Conservation (phyloP, 768 basidiomycete genomes). For the Nidularia pulvinata region DNA sequence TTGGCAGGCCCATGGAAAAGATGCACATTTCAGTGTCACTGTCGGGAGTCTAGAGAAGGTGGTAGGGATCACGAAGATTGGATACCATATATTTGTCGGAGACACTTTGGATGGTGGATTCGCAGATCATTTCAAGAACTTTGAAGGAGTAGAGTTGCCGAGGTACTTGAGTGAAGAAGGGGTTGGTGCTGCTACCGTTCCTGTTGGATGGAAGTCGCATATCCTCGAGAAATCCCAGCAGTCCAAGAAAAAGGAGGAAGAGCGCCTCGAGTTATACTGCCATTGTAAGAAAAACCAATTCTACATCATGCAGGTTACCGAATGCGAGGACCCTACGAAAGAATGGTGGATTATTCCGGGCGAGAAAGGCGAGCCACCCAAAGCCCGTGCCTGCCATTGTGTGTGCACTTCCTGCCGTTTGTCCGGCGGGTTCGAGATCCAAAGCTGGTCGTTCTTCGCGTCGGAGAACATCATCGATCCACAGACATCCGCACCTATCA, state of each 20-base stretch:
- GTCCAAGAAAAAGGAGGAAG: slow-evolving; percentile 12
- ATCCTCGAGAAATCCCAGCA: slow-evolving; percentile 11
- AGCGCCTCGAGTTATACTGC: neutral
- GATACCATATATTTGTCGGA: slow-evolving; percentile 19
- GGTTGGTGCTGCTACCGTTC: slow-evolving; percentile 12
- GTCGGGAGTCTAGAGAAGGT: slow-evolving; percentile 19
- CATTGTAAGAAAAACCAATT: neutral
- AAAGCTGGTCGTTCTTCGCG: neutral
- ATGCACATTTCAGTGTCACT: slow-evolving; percentile 17
- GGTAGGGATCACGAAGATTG: slow-evolving; percentile 17
- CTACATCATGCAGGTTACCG: neutral
- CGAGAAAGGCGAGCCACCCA: neutral
- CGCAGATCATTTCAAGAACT: slow-evolving; percentile 17
- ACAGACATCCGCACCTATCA: neutral
- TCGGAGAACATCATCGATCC: neutral
- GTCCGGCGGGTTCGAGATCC: neutral
- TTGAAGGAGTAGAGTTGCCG: slow-evolving; percentile 14
- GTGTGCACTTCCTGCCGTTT: neutral
- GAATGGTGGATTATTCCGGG: neutral
- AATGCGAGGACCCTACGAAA: neutral
- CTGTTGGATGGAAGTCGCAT: slow-evolving; percentile 13
- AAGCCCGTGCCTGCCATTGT: neutral
- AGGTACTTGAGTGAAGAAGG: slow-evolving; percentile 10
- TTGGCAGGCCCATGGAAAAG: slow-evolving; percentile 6
- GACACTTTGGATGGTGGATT: slow-evolving; percentile 29